Evolutionary conservation across 148 eudicot genomes (phyloP), one percentile per base, ranked within the genome.

Genomic region (Dianthus caryophyllus): DNA sequence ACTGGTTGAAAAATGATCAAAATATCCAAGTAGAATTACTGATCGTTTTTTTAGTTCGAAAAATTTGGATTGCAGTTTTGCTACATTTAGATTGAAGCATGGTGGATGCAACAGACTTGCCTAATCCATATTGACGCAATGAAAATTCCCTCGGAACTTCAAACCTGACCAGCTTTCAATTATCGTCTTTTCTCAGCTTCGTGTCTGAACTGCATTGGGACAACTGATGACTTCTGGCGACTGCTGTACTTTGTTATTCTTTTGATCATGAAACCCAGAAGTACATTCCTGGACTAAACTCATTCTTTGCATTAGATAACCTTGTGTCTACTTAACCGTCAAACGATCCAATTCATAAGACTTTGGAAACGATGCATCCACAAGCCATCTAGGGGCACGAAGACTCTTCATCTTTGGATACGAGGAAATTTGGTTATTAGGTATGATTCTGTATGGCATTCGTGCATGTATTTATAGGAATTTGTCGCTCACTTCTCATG

Each of bases 171-270:
- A n/a, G n/a, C n/a, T n/a, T n/a, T n/a, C n/a, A n/a, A n/a, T 50
- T 49, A 33, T 63, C 20, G 67, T 55, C 16, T 20, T 73, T 21
- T 4, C 65, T 69, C 90, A 94, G 99, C 97, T 94, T 66, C 96
- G 92, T 51, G 84, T 80, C 61, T 78, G 72, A 73, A 83, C 87
- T 16, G 96, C 89, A 14, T 76, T 88, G 24, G 81, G 47, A 46
- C 97, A 86, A 74, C 68, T 74, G 9, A 70, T 75, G 83, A 61
- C 71, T 56, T 87, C 71, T 62, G 81, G 79, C 13, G 86, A 84
- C 71, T 56, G 66, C 72, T 72, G 81, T 5, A 68, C 74, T 54
- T 84, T 80, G 80, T 60, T 48, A 48, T 39, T 38, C n/a, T 27
- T 71, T 26, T 64, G 65, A 57, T 13, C 53, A 56, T 27, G 67